Percentiles rank a stretch among this genome's conserved stretches.
Evolutionary conservation across 2,329 filamentous ascomycete species (phyloP).

Genomic region (Chaetomiaceae sp.): DNA sequence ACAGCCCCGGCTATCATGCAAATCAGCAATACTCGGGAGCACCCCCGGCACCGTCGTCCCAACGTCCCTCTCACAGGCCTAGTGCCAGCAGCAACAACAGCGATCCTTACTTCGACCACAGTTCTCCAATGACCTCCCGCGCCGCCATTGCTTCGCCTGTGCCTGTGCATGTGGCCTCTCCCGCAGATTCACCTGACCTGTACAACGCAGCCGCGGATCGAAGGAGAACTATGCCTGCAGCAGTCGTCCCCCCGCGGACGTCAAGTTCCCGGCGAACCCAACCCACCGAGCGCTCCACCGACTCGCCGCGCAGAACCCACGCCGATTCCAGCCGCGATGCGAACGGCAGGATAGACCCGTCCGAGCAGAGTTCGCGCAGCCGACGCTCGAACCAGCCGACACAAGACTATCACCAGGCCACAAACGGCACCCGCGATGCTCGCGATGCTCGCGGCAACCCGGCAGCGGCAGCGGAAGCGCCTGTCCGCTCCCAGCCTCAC

Average conservation of each 20-base stretch:
- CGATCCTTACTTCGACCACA: constrained; percentile 34
- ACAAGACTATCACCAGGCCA: constrained; percentile 36
- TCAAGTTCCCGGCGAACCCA: constrained; percentile 48
- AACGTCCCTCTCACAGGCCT: constrained; percentile 49
- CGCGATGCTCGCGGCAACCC: constrained; percentile 28
- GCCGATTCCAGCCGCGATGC: constrained; percentile 34
- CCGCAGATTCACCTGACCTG: constrained; percentile 39
- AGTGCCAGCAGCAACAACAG: constrained; percentile 49
- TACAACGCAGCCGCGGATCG: constrained; percentile 43
- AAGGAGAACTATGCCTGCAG: constrained; percentile 60
- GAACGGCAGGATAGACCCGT: constrained; percentile 28
- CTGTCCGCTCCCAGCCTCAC: constrained; percentile 41
- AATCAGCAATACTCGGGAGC: constrained; percentile 42
- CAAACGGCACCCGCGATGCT: constrained; percentile 37
- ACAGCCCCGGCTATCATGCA: constrained; percentile 51
- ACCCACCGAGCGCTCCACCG: constrained; percentile 40
- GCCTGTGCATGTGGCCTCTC: constrained; percentile 35
- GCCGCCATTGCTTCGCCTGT: constrained; percentile 41
- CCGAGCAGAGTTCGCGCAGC: constrained; percentile 35
- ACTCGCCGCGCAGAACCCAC: constrained; percentile 39
- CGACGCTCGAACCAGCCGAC: constrained; percentile 35
- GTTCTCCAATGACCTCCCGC: constrained; percentile 45
- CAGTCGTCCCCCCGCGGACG: constrained; percentile 73
- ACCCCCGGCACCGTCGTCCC: constrained; percentile 47
- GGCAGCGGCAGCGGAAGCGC: constrained; percentile 37